Percentiles rank a stretch among this genome's conserved stretches.
Evolutionary conservation across 208 protist species (phyloP).

Genomic region (Leishmania arabica): DNA sequence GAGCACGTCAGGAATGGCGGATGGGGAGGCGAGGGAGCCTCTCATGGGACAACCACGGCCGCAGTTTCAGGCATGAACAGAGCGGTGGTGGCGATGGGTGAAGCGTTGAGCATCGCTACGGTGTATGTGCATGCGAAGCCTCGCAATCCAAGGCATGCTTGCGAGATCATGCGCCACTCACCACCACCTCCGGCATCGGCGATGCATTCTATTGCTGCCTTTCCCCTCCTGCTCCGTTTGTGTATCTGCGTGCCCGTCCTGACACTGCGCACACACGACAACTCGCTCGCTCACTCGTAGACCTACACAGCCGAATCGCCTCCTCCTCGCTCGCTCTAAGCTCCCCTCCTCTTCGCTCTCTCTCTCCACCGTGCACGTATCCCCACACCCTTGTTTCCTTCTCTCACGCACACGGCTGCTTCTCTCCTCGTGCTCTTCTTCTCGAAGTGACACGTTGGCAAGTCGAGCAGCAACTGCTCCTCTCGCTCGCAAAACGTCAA

Average conservation of each 20-base stretch:
- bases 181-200: not conserved
- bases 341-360: not conserved
- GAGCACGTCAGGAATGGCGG: not conserved
- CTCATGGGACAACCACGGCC: too few relatives aligned
- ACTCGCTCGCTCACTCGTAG: not conserved
- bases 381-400: not conserved
- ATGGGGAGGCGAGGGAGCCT: not conserved
- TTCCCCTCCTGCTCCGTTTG: not conserved
- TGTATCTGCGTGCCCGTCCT: not conserved
- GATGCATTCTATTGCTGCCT: not conserved
- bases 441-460: too few relatives aligned
- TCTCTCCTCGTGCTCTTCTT: not conserved
- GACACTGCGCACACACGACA: not conserved
- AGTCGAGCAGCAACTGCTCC: too few relatives aligned
- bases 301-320: not conserved
- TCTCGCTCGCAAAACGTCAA: not conserved
- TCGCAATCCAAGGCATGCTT: not conserved
- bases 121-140: too few relatives aligned
- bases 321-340: not conserved
- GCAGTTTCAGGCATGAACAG: too few relatives aligned
- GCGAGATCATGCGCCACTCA: not conserved
- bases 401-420: not conserved
- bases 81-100: not conserved
- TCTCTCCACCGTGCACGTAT: not conserved
- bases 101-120: not conserved